Evolutionary conservation across 2,329 filamentous ascomycete genomes (phyloP).

Genomic region (Eutypella sp.): DNA sequence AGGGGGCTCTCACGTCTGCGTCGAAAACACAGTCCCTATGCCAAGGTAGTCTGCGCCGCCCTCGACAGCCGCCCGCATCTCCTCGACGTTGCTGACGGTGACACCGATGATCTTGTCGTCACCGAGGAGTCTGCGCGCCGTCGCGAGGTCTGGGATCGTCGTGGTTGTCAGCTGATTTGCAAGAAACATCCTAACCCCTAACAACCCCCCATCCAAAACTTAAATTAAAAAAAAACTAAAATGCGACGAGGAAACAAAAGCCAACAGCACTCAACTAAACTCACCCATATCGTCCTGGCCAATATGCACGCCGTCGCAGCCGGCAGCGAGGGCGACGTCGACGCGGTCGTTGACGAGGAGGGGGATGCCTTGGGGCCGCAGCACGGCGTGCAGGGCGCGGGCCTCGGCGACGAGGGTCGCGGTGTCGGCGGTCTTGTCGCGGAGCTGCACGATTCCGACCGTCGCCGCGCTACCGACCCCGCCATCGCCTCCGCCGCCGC

Average conservation of each 20-base stretch:
- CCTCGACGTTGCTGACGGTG: conserved; percentile 69
- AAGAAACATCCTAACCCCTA: background rate
- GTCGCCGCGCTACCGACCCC: too few relatives aligned
- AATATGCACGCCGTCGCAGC: conserved; percentile 87
- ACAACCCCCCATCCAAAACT: background rate
- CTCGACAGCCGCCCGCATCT: conserved; percentile 67
- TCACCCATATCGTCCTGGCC: conserved; percentile 89
- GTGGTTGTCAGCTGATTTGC: background rate
- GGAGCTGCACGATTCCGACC: conserved; percentile 86
- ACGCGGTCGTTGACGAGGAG: conserved; percentile 91
- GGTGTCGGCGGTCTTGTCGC: conserved; percentile 81
- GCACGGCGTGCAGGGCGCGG: conserved; percentile 65
- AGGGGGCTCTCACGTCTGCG: conserved; percentile 57
- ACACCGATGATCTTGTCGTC: conserved; percentile 79
- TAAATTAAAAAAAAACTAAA: conserved; percentile 1
- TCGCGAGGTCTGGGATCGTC: conserved; percentile 43
- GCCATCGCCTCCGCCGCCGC: conserved; percentile 80
- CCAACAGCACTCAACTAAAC: too few relatives aligned
- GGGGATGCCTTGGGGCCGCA: conserved; percentile 63
- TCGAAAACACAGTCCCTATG: conserved; percentile 84
- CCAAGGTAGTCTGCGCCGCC: conserved; percentile 87
- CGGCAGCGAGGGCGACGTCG: conserved; percentile 79
- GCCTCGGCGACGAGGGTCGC: conserved; percentile 66
- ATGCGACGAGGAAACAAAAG: background rate
- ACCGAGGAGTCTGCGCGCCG: conserved; percentile 70